Evolutionary conservation across 2,329 filamentous ascomycete species (phyloP).

Genomic region (Aspergillus phoenicis): DNA sequence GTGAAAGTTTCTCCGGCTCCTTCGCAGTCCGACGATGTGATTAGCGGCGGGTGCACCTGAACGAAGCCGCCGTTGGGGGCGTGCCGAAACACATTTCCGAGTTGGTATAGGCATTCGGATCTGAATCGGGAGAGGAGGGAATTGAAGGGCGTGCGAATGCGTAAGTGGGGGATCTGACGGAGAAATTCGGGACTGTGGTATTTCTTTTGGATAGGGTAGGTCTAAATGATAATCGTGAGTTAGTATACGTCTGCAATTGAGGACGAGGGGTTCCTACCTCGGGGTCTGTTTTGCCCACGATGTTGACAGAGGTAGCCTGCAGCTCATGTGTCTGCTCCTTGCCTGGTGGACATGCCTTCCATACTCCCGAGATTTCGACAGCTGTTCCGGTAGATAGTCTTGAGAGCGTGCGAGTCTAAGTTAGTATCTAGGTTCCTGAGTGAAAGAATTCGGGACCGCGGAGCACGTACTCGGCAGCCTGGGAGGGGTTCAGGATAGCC

Average conservation of each 20-base stretch:
- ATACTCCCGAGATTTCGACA: slow-evolving; percentile 74
- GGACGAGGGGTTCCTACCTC: slow-evolving; percentile 59
- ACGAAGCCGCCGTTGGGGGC: slow-evolving; percentile 60
- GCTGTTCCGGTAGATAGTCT: slow-evolving; percentile 82
- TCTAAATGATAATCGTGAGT: slow-evolving; percentile 52
- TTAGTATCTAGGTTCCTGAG: neutral
- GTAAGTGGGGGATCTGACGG: slow-evolving; percentile 83
- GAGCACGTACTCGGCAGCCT: slow-evolving; percentile 69
- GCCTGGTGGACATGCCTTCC: slow-evolving; percentile 69
- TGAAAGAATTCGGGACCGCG: neutral
- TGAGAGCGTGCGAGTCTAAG: slow-evolving; percentile 22
- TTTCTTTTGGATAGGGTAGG: slow-evolving; percentile 93
- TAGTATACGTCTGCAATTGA: neutral
- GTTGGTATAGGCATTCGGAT: slow-evolving; percentile 72
- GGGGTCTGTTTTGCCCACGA: slow-evolving; percentile 78
- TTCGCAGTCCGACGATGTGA: slow-evolving; percentile 96
- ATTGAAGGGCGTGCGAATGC: slow-evolving; percentile 78
- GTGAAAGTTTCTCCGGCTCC: slow-evolving; percentile 93
- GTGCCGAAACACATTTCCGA: slow-evolving; percentile 73
- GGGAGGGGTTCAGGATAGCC: slow-evolving; percentile 71
- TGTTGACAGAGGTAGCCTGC: slow-evolving; percentile 66
- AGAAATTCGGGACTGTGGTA: slow-evolving; percentile 89
- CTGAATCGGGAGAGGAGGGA: slow-evolving; percentile 78
- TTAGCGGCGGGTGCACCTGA: slow-evolving; percentile 85
- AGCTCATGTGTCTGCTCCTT: slow-evolving; percentile 78